Conservation (phyloP, 192 early-diverging fungal genomes). For the Entomortierella chlamydospora region DNA sequence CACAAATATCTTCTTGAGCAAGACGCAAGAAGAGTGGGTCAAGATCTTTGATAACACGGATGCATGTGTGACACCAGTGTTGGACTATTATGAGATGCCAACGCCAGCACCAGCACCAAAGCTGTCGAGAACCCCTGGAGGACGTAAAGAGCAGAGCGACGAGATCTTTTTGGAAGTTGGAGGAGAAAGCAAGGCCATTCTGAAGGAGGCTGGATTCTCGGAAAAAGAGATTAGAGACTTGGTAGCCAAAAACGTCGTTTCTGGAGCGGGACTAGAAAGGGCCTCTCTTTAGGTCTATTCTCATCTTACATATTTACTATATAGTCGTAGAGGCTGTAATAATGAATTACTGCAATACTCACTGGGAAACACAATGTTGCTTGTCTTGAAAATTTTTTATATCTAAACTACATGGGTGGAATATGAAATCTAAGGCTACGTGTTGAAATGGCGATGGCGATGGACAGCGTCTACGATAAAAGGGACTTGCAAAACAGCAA, state of each 20-base stretch:
- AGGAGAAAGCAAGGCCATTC: constrained; percentile 56
- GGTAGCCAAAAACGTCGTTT: constrained; percentile 36
- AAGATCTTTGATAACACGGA: constrained; percentile 68
- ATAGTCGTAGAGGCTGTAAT: no score
- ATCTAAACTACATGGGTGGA: not conserved
- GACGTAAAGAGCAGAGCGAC: constrained; percentile 5
- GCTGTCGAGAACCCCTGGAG: constrained; percentile 62
- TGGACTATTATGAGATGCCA: constrained; percentile 57
- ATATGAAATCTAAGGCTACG: not conserved
- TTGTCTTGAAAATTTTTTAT: no score
- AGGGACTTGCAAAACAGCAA: not conserved
- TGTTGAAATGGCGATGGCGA: not conserved
- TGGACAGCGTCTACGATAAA: not conserved
- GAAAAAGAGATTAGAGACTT: constrained; percentile 55
- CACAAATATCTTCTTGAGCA: constrained; percentile 57
- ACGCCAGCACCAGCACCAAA: constrained; percentile 65
- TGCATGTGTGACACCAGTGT: constrained; percentile 75
- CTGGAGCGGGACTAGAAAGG: constrained; percentile 39
- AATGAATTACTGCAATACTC: no score
- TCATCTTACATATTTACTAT: not conserved
- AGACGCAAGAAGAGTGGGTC: constrained; percentile 74
- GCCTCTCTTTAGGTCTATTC: constrained; percentile 15
- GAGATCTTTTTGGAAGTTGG: constrained; percentile 57
- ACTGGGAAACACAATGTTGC: no score
- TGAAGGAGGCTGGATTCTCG: constrained; percentile 55